Percentiles rank a stretch among this genome's conserved stretches.
Conservation (phyloP, 2,329 filamentous ascomycete species). For the Xylariaceae sp. region DNA sequence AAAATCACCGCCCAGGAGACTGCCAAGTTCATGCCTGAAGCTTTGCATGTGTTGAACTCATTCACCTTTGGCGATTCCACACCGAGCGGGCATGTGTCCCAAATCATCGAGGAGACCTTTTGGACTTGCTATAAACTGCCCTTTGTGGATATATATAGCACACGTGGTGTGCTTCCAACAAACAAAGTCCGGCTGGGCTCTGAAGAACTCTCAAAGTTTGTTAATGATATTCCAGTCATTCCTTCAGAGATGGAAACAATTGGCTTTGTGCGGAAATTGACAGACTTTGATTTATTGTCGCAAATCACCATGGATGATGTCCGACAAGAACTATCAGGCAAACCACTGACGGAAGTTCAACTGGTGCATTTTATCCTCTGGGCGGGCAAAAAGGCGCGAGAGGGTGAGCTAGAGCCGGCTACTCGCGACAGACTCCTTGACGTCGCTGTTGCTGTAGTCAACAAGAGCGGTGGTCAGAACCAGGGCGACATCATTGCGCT, state of each 20-base stretch:
- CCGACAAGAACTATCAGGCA: constrained; percentile 73
- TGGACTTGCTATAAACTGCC: constrained; percentile 86
- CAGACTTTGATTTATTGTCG: constrained; percentile 80
- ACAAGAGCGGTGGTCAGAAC: constrained; percentile 48
- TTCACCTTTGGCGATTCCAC: constrained; percentile 90
- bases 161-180: constrained; percentile 79
- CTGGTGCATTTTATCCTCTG: constrained; percentile 80
- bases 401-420: constrained; percentile 66
- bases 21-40: constrained; percentile 67
- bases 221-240: constrained; percentile 83
- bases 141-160: constrained; percentile 84
- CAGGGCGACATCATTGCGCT: constrained; percentile 72
- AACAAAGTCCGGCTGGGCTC: constrained; percentile 74
- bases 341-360: constrained; percentile 75
- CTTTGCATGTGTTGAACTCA: constrained; percentile 77
- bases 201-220: constrained; percentile 65
- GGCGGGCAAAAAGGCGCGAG: constrained; percentile 68
- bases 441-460: constrained; percentile 71
- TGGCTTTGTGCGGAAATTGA: constrained; percentile 75
- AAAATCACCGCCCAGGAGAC: constrained; percentile 62
- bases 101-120: constrained; percentile 90
- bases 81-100: constrained; percentile 75
- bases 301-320: constrained; percentile 87
- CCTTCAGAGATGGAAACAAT: constrained; percentile 69
- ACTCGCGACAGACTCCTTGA: constrained; percentile 70